phyloP scores from a whole-genome alignment of 164 flowering plant genomes.

The Nelumbo lutea region DNA sequence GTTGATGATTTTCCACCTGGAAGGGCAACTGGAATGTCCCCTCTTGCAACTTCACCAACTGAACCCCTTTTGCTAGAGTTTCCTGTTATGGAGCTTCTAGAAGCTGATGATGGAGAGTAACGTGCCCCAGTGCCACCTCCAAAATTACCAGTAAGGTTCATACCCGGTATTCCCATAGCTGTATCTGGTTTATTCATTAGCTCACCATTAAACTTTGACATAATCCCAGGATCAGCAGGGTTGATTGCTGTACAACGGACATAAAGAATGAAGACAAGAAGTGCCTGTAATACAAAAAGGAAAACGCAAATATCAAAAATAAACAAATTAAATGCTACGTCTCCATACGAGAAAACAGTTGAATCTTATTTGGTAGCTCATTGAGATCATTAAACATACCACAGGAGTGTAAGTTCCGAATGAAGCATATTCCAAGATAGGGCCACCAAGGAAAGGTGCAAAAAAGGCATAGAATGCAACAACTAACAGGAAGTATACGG shows the following conservation, averaged over 20 bases:
- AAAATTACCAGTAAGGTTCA: conserved; percentile 26
- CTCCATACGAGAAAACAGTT: background rate
- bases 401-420: conserved; percentile 68
- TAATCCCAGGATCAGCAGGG: conserved; percentile 94
- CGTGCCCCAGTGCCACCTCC: conserved; percentile 33
- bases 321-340: conserved; percentile 1
- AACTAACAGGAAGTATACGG: conserved; percentile 83
- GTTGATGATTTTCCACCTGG: conserved; percentile 28
- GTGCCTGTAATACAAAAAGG: conserved; percentile 50
- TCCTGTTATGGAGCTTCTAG: conserved; percentile 55
- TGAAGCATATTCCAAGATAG: conserved; percentile 59
- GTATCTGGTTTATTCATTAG: conserved; percentile 14
- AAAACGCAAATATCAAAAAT: background rate
- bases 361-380: background rate
- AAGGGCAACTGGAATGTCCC: conserved; percentile 19
- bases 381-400: conserved; percentile 45
- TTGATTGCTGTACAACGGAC: conserved; percentile 90
- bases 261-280: conserved; percentile 84
- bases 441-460: conserved; percentile 94
- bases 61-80: conserved; percentile 56
- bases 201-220: conserved; percentile 43
- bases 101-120: conserved; percentile 62
- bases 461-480: conserved; percentile 96
- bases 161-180: conserved; percentile 27
- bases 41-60: conserved; percentile 30